phyloP scores from a whole-genome alignment of 805 yeast species.

The Priceomyces fermenticarens region DNA sequence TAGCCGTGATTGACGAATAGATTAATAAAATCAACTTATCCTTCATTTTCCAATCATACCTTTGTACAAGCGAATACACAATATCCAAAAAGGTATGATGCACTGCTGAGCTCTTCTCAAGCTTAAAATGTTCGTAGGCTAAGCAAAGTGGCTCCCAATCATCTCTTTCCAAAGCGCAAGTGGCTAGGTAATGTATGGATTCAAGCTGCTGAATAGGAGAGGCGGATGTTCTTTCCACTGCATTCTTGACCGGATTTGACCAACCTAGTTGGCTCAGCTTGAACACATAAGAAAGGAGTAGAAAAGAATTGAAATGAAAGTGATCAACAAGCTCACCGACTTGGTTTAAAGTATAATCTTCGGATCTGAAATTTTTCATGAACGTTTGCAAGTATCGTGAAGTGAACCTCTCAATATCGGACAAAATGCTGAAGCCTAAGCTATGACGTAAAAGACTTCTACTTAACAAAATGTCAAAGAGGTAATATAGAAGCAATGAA shows the following conservation, averaged over 20 bases:
- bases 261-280: constrained; percentile 12
- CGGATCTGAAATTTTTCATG: constrained; percentile 15
- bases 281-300: constrained; percentile 16
- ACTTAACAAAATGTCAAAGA: constrained; percentile 6
- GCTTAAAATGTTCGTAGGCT: constrained; percentile 14
- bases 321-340: background rate
- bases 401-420: constrained; percentile 4
- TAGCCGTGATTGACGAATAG: constrained; percentile 26
- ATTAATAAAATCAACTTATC: constrained; percentile 30
- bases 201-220: constrained; percentile 12
- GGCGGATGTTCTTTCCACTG: constrained; percentile 9
- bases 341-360: constrained; percentile 7
- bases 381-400: constrained; percentile 19
- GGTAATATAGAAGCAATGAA: constrained; percentile 13
- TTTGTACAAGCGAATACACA: constrained; percentile 21
- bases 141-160: constrained; percentile 26
- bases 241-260: constrained; percentile 25
- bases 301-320: constrained; percentile 13
- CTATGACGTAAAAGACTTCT: background rate
- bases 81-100: constrained; percentile 27
- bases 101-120: constrained; percentile 13
- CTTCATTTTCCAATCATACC: constrained; percentile 29
- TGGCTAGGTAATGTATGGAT: constrained; percentile 12
- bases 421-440: background rate
- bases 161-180: constrained; percentile 10